Evolutionary conservation across 345 rosid genomes (phyloP).

Genomic region (Mallotus nudiflorus): DNA sequence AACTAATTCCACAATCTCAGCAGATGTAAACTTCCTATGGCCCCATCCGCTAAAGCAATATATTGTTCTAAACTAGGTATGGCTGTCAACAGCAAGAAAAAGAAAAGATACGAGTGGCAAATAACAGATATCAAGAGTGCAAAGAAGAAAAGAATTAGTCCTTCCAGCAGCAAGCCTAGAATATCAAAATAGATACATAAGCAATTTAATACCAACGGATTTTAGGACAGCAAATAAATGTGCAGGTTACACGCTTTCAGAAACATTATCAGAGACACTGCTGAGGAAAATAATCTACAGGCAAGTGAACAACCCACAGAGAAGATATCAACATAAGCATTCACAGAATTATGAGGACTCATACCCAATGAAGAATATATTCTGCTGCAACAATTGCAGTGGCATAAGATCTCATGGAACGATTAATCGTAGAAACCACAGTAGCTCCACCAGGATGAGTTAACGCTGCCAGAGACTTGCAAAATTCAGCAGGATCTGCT

Average conservation of each 20-base stretch:
- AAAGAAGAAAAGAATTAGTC: not conserved
- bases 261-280: not conserved
- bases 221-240: not conserved
- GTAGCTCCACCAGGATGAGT: constrained; percentile 68
- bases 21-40: not conserved
- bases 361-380: constrained; percentile 85
- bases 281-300: not conserved
- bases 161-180: too few relatives aligned
- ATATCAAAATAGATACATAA: not conserved
- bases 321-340: not conserved
- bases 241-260: not conserved
- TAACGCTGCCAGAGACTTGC: constrained; percentile 78
- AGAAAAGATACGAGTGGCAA: not conserved
- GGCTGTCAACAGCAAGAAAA: not conserved
- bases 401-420: constrained; percentile 80
- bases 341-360: constrained; percentile 3
- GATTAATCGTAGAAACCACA: constrained; percentile 78
- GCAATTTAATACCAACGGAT: not conserved
- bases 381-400: constrained; percentile 89
- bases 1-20: not conserved
- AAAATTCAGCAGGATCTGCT: constrained; percentile 86
- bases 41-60: not conserved
- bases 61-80: not conserved
- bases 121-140: not conserved
- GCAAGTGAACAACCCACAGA: not conserved